Base-by-base conservation (phyloP, 345 rosid genomes). In the Citrus glauca region DNA sequence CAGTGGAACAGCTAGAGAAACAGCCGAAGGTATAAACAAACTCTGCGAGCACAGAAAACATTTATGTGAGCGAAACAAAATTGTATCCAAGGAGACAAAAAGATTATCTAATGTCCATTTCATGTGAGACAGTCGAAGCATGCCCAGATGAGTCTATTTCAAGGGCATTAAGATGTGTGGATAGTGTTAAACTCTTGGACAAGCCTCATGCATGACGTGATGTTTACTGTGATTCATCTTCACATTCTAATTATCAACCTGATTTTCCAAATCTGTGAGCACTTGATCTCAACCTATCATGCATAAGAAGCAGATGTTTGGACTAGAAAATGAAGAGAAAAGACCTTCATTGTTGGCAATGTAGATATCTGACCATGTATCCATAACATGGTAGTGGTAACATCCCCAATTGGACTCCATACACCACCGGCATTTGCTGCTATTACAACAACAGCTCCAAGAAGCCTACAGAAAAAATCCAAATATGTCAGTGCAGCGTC, bases 331-430 rank as follows among this genome's bases (percentile, higher is more conserved):
- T 11, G 57, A 32, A 64, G 64, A 17, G 55, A 35, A 73, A 76
- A 67, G 48, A 93, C 99, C 98, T 89, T 89, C 91, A 95, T 95
- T 69, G 98, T 95, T 67, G 83, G 93, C 84, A 92, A 78, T 20
- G 97, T 92, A 75, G 97, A 82, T 84, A 93, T 85, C 72, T 95
- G 99, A 79, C 99, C 99, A 82, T 95, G 98, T 79, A 93, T 95
- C 99, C 99, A 95, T 33, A 95, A 87, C 97, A 95, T 95, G 60
- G 99, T 95, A 45, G 99, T 95, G 38, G 99, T 93, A 71, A 95
- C 99, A 88, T 92, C 98, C 76, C 99, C 98, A 55, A 91, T 95
- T n/a, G 99, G 99, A 82, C 98, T 93, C 98, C 99, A 95, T 17
- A 96, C 93, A 81, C 99, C 99, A 79, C 98, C 99, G 42, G 98